A percentile compares a stretch with the other conserved stretches of the same genome.
phyloP scores from a whole-genome alignment of 139 green algal genomes.

The Chlorella sp. region DNA sequence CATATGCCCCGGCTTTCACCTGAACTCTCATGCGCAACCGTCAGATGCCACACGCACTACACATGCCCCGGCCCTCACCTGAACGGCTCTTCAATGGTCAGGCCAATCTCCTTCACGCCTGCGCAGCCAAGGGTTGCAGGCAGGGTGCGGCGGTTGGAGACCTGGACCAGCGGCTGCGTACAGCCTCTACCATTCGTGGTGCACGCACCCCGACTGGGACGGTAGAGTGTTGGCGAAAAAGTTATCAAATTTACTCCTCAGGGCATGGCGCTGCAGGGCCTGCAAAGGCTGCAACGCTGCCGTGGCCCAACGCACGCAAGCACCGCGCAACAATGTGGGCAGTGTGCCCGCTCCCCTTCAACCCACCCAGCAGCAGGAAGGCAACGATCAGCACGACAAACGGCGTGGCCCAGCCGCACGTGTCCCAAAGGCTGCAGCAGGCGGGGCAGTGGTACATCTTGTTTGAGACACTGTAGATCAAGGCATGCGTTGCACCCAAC shows the following conservation, averaged over 20 bases:
- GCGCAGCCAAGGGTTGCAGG: background rate
- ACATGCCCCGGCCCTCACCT: no score
- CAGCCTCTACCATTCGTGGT: no score
- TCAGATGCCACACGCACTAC: no score
- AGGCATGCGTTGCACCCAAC: no score
- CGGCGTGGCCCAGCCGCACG: conserved; percentile 66
- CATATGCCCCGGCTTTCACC: no score
- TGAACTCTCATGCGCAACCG: no score
- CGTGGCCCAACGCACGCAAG: no score
- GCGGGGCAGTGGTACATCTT: conserved; percentile 17
- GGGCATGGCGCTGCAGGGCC: no score
- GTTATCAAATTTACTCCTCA: background rate
- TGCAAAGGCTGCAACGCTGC: no score
- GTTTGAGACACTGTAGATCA: background rate
- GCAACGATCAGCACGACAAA: conserved; percentile 54
- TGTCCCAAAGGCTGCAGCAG: conserved; percentile 57
- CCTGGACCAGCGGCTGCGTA: background rate
- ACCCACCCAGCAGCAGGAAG: conserved; percentile 76
- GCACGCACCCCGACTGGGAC: no score
- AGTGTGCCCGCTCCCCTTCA: no score
- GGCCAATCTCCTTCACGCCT: conserved; percentile 24
- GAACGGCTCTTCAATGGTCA: conserved; percentile 50
- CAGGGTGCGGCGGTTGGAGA: background rate
- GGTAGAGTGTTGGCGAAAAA: no score
- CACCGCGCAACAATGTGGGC: background rate